Evolutionary conservation across 2,329 filamentous ascomycete species (phyloP).

Genomic region (Verticillium albo-atrum): DNA sequence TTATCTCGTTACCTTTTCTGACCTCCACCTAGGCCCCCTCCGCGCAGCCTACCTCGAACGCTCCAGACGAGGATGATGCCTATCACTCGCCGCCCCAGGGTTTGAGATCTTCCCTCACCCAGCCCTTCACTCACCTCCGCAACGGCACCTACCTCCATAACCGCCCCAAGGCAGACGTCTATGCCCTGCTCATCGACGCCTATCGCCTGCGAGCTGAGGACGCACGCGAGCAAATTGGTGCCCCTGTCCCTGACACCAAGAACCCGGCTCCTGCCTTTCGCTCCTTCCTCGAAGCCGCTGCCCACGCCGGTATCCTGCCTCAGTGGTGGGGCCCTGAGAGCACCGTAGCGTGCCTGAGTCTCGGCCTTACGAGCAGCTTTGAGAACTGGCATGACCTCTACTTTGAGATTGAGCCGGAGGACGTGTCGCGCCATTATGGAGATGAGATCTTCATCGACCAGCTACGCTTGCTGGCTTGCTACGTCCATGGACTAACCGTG

Average conservation of each 20-base stretch:
- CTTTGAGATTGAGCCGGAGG: no score
- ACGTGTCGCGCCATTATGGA: no score
- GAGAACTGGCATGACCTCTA: no score
- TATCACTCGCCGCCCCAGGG: slow-evolving; percentile 18
- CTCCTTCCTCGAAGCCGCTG: slow-evolving; percentile 19
- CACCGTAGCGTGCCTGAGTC: slow-evolving; percentile 31
- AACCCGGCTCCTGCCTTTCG: slow-evolving; percentile 23
- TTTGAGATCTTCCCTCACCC: slow-evolving; percentile 16
- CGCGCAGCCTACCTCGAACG: neutral
- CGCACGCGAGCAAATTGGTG: neutral
- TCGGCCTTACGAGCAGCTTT: slow-evolving; percentile 4
- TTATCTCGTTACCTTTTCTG: no score
- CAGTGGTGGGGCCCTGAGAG: slow-evolving; percentile 34
- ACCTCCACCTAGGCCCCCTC: neutral
- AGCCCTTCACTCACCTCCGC: slow-evolving; percentile 35
- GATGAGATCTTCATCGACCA: no score
- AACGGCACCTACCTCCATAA: slow-evolving; percentile 36
- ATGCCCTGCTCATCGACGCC: slow-evolving; percentile 39
- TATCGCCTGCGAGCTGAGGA: slow-evolving; percentile 44
- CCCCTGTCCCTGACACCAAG: no score
- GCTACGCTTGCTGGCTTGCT: no score
- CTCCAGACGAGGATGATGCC: neutral
- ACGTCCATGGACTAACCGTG: no score
- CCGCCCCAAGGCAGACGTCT: slow-evolving; percentile 38
- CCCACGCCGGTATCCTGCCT: slow-evolving; percentile 28